Conservation (phyloP, 2,329 filamentous ascomycete species). For the Shiraia sp. region DNA sequence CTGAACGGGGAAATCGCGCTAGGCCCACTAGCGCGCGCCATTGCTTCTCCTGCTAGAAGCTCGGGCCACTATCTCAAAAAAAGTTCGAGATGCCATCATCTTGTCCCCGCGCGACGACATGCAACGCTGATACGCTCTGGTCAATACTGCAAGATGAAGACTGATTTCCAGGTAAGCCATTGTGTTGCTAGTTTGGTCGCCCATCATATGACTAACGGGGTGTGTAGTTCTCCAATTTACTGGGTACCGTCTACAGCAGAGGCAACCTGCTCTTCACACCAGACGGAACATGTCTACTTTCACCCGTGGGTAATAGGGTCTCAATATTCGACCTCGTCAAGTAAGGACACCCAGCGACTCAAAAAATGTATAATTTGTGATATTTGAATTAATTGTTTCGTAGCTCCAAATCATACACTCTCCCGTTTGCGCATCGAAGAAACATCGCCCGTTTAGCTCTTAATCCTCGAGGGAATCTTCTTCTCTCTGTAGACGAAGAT, state of each 20-base stretch:
- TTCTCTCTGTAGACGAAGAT: slow-evolving; percentile 92
- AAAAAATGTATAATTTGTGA: too few relatives aligned
- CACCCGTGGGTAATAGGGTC: slow-evolving; percentile 93
- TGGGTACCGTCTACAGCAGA: slow-evolving; percentile 97
- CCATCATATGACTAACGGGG: slow-evolving; percentile 27
- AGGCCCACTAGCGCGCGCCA: slow-evolving; percentile 7
- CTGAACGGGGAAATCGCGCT: slow-evolving; percentile 42
- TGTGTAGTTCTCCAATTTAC: slow-evolving; percentile 91
- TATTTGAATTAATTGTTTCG: slow-evolving; percentile 11
- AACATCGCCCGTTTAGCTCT: slow-evolving; percentile 90
- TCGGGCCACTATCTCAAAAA: slow-evolving; percentile 37
- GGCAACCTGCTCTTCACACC: slow-evolving; percentile 96
- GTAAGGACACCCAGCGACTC: slow-evolving; percentile 58
- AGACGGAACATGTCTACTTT: slow-evolving; percentile 93
- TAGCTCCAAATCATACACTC: slow-evolving; percentile 84
- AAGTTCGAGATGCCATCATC: slow-evolving; percentile 36
- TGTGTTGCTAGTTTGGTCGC: background rate
- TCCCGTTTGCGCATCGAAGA: slow-evolving; percentile 89
- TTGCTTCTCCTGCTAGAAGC: slow-evolving; percentile 21
- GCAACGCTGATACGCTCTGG: slow-evolving; percentile 11
- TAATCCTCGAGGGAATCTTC: slow-evolving; percentile 85
- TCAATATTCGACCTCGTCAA: slow-evolving; percentile 96
- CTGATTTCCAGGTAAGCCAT: slow-evolving; percentile 88
- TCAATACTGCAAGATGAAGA: slow-evolving; percentile 74
- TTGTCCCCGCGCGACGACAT: slow-evolving; percentile 24